phyloP scores from a whole-genome alignment of 257 asterid species.

The Nemophila menziesii region DNA sequence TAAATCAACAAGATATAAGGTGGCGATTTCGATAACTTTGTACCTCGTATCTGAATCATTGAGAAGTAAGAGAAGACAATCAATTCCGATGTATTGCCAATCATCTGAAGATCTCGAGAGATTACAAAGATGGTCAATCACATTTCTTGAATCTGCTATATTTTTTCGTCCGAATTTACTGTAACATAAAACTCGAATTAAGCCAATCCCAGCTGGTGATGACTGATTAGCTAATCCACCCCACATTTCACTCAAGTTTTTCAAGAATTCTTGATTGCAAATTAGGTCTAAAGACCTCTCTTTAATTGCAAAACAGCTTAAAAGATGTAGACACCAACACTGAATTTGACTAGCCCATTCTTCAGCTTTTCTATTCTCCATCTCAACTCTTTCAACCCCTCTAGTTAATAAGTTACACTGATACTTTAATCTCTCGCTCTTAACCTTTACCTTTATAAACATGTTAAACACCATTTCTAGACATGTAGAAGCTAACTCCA shows the following conservation, averaged over 20 bases:
- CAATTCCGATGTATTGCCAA: constrained; percentile 81
- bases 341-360: constrained; percentile 88
- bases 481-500: constrained; percentile 47
- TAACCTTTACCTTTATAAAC: constrained; percentile 41
- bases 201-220: constrained; percentile 62
- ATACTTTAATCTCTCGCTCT: constrained; percentile 28
- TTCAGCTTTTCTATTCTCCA: constrained; percentile 62
- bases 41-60: constrained; percentile 46
- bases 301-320: constrained; percentile 64
- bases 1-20: constrained; percentile 39
- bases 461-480: constrained; percentile 34
- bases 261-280: constrained; percentile 36
- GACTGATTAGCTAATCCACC: constrained; percentile 53
- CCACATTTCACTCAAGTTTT: constrained; percentile 55
- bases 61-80: constrained; percentile 62
- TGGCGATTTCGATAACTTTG: constrained; percentile 22
- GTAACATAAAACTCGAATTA: constrained; percentile 54
- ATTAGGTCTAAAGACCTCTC: constrained; percentile 42
- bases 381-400: constrained; percentile 53
- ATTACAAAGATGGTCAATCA: constrained; percentile 46
- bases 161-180: constrained; percentile 43
- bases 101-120: constrained; percentile 68
- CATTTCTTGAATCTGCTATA: constrained; percentile 32
- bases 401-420: constrained; percentile 48
- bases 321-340: constrained; percentile 70